These are phyloP conservation scores for Trametes polyzona DNA, from an alignment of 1,284 basidiomycete species.

Conservation along the genomic window DNA sequence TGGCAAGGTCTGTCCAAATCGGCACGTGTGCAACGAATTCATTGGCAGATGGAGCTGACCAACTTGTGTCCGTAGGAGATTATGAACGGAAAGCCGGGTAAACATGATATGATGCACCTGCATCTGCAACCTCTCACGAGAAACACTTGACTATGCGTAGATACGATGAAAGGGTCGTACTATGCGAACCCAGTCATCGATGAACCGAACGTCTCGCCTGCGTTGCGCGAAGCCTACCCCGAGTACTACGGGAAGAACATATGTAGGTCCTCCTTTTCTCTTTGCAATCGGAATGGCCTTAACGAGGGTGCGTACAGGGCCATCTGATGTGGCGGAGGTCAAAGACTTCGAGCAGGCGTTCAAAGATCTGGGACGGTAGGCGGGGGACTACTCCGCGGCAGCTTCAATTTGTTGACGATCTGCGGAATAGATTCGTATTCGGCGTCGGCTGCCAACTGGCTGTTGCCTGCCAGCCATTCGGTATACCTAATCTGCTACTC, in stretches of 20 bases:
- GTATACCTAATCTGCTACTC: slow-evolving; percentile 41
- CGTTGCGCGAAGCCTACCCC: slow-evolving; percentile 59
- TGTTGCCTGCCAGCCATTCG: slow-evolving; percentile 85
- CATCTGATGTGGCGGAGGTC: slow-evolving; percentile 61
- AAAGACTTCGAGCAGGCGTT: slow-evolving; percentile 85
- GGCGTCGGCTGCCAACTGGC: slow-evolving; percentile 81
- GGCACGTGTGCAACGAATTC: neutral
- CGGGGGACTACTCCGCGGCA: neutral
- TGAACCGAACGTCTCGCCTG: slow-evolving; percentile 57
- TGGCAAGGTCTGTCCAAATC: slow-evolving; percentile 65
- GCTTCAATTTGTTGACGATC: neutral
- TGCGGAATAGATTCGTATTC: slow-evolving; percentile 69
- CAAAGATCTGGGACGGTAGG: slow-evolving; percentile 77
- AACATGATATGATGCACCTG: slow-evolving; percentile 2
- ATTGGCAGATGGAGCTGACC: neutral
- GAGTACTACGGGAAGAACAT: slow-evolving; percentile 84
- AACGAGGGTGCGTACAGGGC: slow-evolving; percentile 56
- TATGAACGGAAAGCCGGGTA: slow-evolving; percentile 90
- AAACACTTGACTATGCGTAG: slow-evolving; percentile 40
- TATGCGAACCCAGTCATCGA: slow-evolving; percentile 89
- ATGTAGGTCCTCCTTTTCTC: slow-evolving; percentile 48
- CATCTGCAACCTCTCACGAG: too few species aligned
- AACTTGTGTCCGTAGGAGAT: slow-evolving; percentile 62
- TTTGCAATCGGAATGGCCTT: neutral
- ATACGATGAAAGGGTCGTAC: slow-evolving; percentile 87